These are phyloP conservation scores for Suillus discolor DNA, from an alignment of 768 basidiomycete genomes.

Conservation along the genomic window DNA sequence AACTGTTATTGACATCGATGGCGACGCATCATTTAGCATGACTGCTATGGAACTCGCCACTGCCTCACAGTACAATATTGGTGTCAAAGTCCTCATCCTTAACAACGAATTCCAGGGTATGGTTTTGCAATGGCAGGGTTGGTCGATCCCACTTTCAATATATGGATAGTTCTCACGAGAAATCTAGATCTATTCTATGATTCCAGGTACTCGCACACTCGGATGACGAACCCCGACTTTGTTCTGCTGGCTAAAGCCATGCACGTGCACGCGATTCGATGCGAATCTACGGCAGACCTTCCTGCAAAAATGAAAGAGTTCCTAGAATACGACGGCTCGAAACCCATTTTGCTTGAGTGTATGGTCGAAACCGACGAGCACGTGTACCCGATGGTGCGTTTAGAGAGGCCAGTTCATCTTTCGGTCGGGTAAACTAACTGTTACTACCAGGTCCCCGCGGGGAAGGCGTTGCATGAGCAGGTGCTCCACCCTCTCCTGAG, in stretches of 20 bases:
- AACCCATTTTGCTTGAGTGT: constrained; percentile 92
- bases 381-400: constrained; percentile 85
- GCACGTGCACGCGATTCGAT: constrained; percentile 90
- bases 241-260: constrained; percentile 87
- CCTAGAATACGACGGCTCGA: constrained; percentile 86
- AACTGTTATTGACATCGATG: constrained; percentile 94
- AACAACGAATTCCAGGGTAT: constrained; percentile 99
- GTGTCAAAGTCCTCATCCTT: constrained; percentile 90
- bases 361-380: constrained; percentile 82
- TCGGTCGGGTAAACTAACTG: constrained; percentile 7
- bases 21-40: constrained; percentile 99
- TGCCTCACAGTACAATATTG: constrained; percentile 87
- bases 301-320: constrained; percentile 99
- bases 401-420: neutral
- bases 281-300: constrained; percentile 68
- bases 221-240: constrained; percentile 96
- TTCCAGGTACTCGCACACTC: constrained; percentile 93
- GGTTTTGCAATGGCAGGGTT: constrained; percentile 99
- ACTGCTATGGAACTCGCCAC: constrained; percentile 99
- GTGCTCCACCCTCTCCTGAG: constrained; percentile 67
- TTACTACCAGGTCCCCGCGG: constrained; percentile 71
- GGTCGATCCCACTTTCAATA: constrained; percentile 19
- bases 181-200: constrained; percentile 90
- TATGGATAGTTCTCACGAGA: constrained; percentile 4
- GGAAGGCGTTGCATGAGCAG: constrained; percentile 93